Conservation (phyloP, 345 rosid species). For the Eucalyptus tenuipes region DNA sequence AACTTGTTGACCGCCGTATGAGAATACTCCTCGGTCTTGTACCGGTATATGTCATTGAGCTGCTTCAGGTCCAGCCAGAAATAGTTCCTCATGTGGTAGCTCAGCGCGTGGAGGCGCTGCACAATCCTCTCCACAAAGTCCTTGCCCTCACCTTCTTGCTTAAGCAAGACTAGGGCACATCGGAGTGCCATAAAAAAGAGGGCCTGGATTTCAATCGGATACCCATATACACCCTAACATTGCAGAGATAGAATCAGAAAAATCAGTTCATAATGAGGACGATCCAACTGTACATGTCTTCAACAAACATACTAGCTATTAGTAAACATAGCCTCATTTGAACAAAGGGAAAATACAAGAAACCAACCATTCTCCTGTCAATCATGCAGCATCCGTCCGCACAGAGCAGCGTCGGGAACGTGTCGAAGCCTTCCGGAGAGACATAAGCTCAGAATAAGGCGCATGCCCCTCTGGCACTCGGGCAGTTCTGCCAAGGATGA, state of each 20-base stretch:
- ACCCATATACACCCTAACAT: slow-evolving; percentile 42
- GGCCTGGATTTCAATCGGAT: slow-evolving; percentile 58
- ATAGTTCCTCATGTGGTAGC: slow-evolving; percentile 54
- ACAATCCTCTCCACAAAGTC: slow-evolving; percentile 40
- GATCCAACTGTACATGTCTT: background rate
- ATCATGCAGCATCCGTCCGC: slow-evolving; percentile 87
- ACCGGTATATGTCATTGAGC: slow-evolving; percentile 48
- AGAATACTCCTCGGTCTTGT: slow-evolving; percentile 59
- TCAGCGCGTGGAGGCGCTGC: slow-evolving; percentile 49
- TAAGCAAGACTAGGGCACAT: slow-evolving; percentile 39
- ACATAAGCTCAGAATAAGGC: slow-evolving; percentile 55
- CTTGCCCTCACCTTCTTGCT: slow-evolving; percentile 45
- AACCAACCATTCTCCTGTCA: slow-evolving; percentile 74
- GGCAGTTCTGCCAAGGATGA: slow-evolving; percentile 52
- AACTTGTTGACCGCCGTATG: slow-evolving; percentile 60
- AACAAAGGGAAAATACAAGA: background rate
- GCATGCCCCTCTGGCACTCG: slow-evolving; percentile 80
- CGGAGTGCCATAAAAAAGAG: slow-evolving; percentile 54
- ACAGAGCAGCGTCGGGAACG: slow-evolving; percentile 72
- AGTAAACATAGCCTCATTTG: background rate
- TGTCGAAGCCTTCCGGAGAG: slow-evolving; percentile 83
- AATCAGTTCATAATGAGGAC: background rate
- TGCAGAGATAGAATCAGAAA: background rate
- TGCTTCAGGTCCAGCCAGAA: slow-evolving; percentile 60
- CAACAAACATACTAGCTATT: background rate